phyloP scores from a whole-genome alignment of 164 flowering plant species.

The Piper betle region DNA sequence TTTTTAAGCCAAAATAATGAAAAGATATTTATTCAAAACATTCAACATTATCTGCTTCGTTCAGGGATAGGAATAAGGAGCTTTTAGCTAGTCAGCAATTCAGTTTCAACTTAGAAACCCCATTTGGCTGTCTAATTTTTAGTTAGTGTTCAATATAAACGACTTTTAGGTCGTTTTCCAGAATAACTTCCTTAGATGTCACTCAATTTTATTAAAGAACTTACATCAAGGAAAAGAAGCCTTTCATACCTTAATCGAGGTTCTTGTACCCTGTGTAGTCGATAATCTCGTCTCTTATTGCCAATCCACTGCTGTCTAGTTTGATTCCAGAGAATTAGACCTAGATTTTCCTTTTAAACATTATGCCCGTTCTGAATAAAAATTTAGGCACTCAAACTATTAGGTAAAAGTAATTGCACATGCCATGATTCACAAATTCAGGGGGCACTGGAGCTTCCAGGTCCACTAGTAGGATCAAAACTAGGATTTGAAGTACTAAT shows the following conservation, averaged over 20 bases:
- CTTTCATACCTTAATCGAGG: slow-evolving; percentile 38
- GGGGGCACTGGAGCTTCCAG: slow-evolving; percentile 26
- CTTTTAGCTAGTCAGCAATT: too few species aligned
- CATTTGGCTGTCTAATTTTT: too few species aligned
- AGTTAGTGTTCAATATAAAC: too few species aligned
- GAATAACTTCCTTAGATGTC: too few species aligned
- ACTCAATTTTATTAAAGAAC: too few species aligned
- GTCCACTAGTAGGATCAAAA: slow-evolving; percentile 22
- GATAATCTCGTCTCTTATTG: slow-evolving; percentile 20
- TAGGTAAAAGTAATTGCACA: slow-evolving; percentile 5
- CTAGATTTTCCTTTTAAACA: slow-evolving; percentile 16
- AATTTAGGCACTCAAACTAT: background rate
- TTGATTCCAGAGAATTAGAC: slow-evolving; percentile 61
- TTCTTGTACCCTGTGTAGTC: slow-evolving; percentile 21
- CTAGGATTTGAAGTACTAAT: slow-evolving; percentile 43
- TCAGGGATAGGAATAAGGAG: too few species aligned
- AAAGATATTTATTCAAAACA: too few species aligned
- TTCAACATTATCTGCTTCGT: too few species aligned
- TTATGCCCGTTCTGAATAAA: background rate
- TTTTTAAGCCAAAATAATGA: too few species aligned
- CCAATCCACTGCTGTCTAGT: slow-evolving; percentile 60
- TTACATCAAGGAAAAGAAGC: too few species aligned
- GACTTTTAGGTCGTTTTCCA: too few species aligned
- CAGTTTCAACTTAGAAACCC: too few species aligned
- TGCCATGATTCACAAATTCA: slow-evolving; percentile 72